Conservation (phyloP, 2,329 filamentous ascomycete species). For the Lecanoromycetidae sp. region DNA sequence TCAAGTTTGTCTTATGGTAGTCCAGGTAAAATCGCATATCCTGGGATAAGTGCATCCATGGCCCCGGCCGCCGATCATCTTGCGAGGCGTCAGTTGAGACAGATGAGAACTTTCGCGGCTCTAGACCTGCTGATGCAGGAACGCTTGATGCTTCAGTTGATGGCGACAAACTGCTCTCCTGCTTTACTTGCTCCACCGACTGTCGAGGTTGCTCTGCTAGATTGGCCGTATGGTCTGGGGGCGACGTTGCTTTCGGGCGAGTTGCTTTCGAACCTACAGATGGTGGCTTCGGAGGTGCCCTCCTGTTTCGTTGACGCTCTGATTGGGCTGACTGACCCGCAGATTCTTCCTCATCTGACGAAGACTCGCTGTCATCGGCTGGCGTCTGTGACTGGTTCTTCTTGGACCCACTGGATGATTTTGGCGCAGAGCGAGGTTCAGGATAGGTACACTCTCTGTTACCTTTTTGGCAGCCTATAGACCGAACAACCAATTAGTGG, state of each 20-base stretch:
- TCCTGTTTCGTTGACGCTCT: conserved; percentile 29
- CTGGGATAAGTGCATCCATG: conserved; percentile 40
- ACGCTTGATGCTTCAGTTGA: conserved; percentile 36
- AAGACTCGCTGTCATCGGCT: conserved; percentile 38
- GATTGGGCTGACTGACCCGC: conserved; percentile 29
- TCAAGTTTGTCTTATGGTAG: conserved; percentile 68
- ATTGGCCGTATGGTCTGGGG: conserved; percentile 19
- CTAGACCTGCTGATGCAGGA: conserved; percentile 24
- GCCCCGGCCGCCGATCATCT: conserved; percentile 19
- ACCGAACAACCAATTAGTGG: background rate
- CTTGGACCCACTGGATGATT: conserved; percentile 33
- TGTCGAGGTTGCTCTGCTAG: conserved; percentile 4
- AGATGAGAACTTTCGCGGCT: conserved; percentile 17
- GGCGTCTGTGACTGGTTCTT: conserved; percentile 28
- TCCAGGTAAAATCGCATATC: conserved; percentile 68
- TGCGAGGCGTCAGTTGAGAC: conserved; percentile 16
- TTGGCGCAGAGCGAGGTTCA: conserved; percentile 46
- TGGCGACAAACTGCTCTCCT: conserved; percentile 39
- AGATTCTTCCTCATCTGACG: conserved; percentile 37
- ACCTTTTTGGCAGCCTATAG: conserved; percentile 76
- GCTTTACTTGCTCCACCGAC: conserved; percentile 8
- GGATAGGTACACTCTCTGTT: conserved; percentile 85
- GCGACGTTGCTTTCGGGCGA: conserved; percentile 21
- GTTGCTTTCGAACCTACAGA: conserved; percentile 1
- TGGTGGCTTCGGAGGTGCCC: conserved; percentile 6